These are phyloP conservation scores for Gracilaria gracilis DNA, from an alignment of 23 red algal genomes.

Conservation along the genomic window DNA sequence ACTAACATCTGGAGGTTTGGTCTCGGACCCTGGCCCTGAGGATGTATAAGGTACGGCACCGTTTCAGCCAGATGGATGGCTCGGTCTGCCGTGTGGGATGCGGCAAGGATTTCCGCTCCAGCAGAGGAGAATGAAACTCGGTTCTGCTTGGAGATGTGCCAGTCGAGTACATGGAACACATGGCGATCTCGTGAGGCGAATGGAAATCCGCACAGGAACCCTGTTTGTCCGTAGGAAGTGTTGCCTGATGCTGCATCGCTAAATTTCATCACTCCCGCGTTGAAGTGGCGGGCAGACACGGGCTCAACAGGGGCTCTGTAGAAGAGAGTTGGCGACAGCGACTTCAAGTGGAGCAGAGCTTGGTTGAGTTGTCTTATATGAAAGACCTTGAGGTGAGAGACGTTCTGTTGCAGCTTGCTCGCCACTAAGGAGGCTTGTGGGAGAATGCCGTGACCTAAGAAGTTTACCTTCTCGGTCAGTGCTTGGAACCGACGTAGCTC, in stretches of 20 bases:
- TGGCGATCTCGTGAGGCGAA: not conserved
- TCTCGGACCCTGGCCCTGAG: not conserved
- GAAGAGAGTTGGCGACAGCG: not conserved
- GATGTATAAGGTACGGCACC: not conserved
- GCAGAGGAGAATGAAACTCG: slow-evolving; percentile 36
- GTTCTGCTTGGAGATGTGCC: slow-evolving; percentile 10
- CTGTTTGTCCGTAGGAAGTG: slow-evolving; percentile 1
- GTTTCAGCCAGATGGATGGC: not conserved
- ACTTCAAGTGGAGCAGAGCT: not conserved
- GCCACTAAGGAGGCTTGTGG: slow-evolving; percentile 7
- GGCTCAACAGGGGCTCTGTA: not conserved
- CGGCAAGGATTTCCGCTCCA: slow-evolving; percentile 11
- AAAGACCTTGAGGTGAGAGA: not conserved
- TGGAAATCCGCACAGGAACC: not conserved
- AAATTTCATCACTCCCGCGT: not conserved
- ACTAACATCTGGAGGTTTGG: not conserved
- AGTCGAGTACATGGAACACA: slow-evolving; percentile 20
- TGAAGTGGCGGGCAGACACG: not conserved
- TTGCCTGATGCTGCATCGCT: slow-evolving; percentile 6
- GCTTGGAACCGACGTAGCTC: too few species aligned
- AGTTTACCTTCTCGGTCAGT: too few species aligned
- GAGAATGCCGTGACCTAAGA: not conserved
- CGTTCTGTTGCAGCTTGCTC: not conserved
- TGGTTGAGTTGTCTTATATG: slow-evolving; percentile 13
- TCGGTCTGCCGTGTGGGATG: not conserved